These are phyloP conservation scores for Mentha longifolia DNA, from an alignment of 257 asterid genomes.

Conservation along the genomic window DNA sequence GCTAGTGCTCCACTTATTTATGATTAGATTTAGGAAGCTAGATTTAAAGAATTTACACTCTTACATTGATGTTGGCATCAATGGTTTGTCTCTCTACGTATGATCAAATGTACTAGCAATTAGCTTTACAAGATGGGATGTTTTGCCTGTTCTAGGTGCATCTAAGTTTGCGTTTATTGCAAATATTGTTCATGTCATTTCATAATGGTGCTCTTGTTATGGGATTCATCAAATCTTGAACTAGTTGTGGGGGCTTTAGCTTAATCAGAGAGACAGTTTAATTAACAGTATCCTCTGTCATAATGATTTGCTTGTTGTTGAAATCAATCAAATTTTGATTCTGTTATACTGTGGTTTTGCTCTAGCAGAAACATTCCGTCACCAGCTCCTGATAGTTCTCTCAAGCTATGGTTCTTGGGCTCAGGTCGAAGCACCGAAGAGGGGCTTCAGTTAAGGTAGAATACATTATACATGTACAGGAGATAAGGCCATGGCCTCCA, in stretches of 20 bases:
- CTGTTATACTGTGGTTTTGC: slow-evolving; percentile 30
- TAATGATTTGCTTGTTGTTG: slow-evolving; percentile 15
- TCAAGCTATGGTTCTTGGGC: slow-evolving; percentile 86
- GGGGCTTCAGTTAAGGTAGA: slow-evolving; percentile 60
- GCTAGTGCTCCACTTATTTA: neutral
- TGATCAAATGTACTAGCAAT: neutral
- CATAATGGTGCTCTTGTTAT: slow-evolving; percentile 6
- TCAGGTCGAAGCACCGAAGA: slow-evolving; percentile 63
- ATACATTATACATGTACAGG: slow-evolving; percentile 59
- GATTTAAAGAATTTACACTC: neutral
- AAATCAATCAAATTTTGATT: slow-evolving; percentile 19
- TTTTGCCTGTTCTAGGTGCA: neutral
- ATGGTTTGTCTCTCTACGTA: slow-evolving; percentile 6
- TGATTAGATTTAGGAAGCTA: slow-evolving; percentile 20
- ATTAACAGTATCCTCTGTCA: neutral
- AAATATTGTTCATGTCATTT: neutral
- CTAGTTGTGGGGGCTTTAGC: slow-evolving; percentile 30
- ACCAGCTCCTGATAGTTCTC: slow-evolving; percentile 22
- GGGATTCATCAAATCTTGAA: slow-evolving; percentile 2
- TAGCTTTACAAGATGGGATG: slow-evolving; percentile 1
- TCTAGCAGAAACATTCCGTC: slow-evolving; percentile 28
- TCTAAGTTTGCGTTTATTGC: neutral
- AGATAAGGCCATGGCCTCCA: slow-evolving; percentile 94
- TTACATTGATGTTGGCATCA: neutral
- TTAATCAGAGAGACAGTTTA: slow-evolving; percentile 25